Percentiles rank a stretch among this genome's conserved stretches.
Conservation (phyloP, 345 rosid genomes). For the Rhodomyrtus tomentosa region DNA sequence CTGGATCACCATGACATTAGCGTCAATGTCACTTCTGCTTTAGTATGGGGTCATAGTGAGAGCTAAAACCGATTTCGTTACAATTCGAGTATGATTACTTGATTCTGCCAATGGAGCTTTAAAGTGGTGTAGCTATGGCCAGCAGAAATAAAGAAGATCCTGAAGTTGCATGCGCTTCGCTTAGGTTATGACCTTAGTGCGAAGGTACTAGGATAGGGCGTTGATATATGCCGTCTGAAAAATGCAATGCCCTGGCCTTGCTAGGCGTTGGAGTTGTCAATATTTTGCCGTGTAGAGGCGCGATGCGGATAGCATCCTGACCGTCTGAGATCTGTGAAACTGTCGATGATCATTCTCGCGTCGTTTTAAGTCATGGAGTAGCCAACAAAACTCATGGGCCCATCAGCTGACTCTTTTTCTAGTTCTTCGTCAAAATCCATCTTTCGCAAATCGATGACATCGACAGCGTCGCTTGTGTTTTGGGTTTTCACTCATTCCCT, state of each 20-base stretch:
- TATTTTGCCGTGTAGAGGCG: not conserved
- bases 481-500: not conserved
- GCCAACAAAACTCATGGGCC: not conserved
- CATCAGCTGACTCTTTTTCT: not conserved
- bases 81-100: not conserved
- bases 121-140: not conserved
- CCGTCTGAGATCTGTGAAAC: not conserved
- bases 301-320: not conserved
- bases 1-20: not conserved
- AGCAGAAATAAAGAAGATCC: not conserved
- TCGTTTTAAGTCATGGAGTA: not conserved
- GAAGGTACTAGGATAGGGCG: not conserved
- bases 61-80: not conserved
- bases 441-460: not conserved
- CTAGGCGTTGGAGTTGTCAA: not conserved
- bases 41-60: not conserved
- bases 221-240: not conserved
- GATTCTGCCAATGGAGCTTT: not conserved
- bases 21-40: not conserved
- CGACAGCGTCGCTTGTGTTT: not conserved
- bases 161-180: not conserved
- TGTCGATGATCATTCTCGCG: not conserved
- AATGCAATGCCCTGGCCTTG: not conserved
- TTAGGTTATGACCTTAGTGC: not conserved
- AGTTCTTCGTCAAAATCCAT: not conserved